These are phyloP conservation scores for Nicotiana obtusifolia DNA, from an alignment of 257 asterid genomes.

Conservation along the genomic window DNA sequence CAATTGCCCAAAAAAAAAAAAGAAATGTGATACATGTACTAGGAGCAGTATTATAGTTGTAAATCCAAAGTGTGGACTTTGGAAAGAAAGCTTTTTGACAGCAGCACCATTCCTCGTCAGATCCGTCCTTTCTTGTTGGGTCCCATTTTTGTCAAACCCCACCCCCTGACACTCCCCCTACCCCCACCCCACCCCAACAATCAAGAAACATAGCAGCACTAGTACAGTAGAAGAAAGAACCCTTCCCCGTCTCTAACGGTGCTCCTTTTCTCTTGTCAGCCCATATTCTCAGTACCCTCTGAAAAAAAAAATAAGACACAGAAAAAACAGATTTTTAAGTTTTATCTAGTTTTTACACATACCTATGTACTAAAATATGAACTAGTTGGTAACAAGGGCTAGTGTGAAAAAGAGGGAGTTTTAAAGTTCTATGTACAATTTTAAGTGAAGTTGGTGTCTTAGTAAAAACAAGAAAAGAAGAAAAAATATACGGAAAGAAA, in stretches of 20 bases:
- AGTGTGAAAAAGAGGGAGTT: constrained; percentile 2
- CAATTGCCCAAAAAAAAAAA: too few species aligned
- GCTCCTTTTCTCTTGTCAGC: constrained; percentile 20
- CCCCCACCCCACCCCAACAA: not conserved
- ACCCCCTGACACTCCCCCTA: not conserved
- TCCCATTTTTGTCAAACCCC: constrained; percentile 19
- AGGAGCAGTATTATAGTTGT: not conserved
- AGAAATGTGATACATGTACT: not conserved
- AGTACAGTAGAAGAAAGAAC: constrained; percentile 9
- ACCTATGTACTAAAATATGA: not conserved
- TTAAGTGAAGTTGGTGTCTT: not conserved
- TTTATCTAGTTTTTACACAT: not conserved
- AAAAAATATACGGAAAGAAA: not conserved
- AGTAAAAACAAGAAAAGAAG: not conserved
- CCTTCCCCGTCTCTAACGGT: constrained; percentile 2
- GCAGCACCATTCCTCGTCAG: constrained; percentile 27
- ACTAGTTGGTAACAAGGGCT: not conserved
- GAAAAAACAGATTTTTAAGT: not conserved
- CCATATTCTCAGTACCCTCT: constrained; percentile 28
- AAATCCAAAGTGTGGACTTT: not conserved
- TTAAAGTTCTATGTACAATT: not conserved
- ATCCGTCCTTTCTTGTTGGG: constrained; percentile 29
- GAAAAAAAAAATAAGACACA: not conserved
- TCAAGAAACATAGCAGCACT: not conserved
- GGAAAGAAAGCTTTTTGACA: constrained; percentile 8